Evolutionary conservation across 2,329 filamentous ascomycete genomes (phyloP), one percentile per base, ranked within the genome.

Genomic region (Colletotrichum caudatum): DNA sequence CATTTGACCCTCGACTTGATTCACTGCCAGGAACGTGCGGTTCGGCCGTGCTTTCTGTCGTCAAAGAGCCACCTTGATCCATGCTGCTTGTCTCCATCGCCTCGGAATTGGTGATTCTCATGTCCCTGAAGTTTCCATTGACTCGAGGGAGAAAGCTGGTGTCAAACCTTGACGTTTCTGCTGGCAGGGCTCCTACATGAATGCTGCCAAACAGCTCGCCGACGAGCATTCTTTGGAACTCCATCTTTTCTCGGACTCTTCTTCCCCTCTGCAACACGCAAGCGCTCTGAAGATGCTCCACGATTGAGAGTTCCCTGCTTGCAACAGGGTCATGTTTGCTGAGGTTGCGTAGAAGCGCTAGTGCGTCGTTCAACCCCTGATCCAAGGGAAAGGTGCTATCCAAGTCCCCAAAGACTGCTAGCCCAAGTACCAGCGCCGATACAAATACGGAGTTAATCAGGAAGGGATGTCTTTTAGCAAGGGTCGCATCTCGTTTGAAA

Each of bases 391-490:
- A 81, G 0, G 76, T 74, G 23, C 72, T 73, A 46, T 85, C 82
- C 2, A 85, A 80, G 65, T 86, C 83, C 0, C 82, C 83, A 61
- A 86, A 85, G 33, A 81, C 79, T 0, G 83, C 83, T 0, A 84
- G 79, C 0, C 84, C 84, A 0, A 86, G 77, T 0, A 85, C 83
- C 0, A 86, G 75, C 0, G 82, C 82, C 0, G 83, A 83, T 7
- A 84, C 81, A 70, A 86, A 85, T 4, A 82, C 79, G 1, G 82
- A 83, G 60, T 85, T 86, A 5, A 85, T 82, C 0, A 85, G 74
- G 20, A 85, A 84, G 0, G 84, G 84, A 5, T 85, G 74, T 1
- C 83, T 78, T 39, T 81, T 82, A 0, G 84, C 83, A 0, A 84
- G 77, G 2, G 77, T 75, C n/a, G 46, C 59, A 1, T 77, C 79